Base-by-base conservation (phyloP, 306 rosid genomes). In the Cicer arietinum region DNA sequence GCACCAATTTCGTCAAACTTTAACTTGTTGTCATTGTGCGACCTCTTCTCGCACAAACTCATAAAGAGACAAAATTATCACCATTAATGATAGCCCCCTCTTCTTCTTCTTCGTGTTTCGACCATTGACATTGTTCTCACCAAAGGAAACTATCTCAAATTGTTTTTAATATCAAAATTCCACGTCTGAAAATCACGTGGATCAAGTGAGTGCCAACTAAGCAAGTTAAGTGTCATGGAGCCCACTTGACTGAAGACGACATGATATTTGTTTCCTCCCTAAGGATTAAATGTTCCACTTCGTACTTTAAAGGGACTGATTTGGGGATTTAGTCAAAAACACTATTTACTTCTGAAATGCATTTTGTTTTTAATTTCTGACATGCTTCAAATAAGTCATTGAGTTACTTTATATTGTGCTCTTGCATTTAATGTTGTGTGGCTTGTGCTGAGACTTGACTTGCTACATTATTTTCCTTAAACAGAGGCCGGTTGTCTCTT, bases 401-500 rank as follows among this genome's bases (percentile, higher is more conserved):
- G 71, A 50, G 40, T 25, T 67, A 18, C 59, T 17, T 48, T 80
- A 52, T 67, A 40, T 58, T 52, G 13, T 73, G 51, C 30, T 53
- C n/a, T 68, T 80, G 25, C 22, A 18, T 53, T 51, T 44, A 77
- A 63, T 10, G 17, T 46, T 51, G 5, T 30, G 37, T 30, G 37
- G 37, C 37, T 30, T 30, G 14, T 46, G 11, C 53, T 48, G 63
- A 46, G 64, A 63, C 13, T 8, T 79, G 66, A 76, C 72, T 69
- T 66, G 84, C 58, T 78, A 43, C 22, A 1, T 77, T 63, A 50
- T 80, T 79, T 78, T 65, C 70, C 58, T 10, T 66, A n/a, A 65
- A 81, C 90, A 94, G 98, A 76, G 82, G 87, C 84, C 47, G 99
- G 99, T 66, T 94, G 99, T 80, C 93, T 94, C 69, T 83, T 92